Conservation (phyloP, 345 rosid genomes). For the Physaria fendleri region DNA sequence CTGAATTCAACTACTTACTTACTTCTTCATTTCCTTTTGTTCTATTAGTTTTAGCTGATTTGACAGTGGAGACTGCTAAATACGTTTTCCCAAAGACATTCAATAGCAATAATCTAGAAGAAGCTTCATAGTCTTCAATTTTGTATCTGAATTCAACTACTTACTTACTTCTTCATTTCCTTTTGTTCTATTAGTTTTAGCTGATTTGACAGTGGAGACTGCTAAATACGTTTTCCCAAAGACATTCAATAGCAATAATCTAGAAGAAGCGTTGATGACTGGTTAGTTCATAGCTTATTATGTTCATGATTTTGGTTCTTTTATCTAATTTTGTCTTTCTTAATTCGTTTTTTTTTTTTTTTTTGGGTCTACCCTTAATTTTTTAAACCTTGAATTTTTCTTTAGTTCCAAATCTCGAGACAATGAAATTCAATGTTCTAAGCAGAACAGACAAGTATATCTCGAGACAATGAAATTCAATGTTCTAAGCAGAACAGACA, state of each 20-base stretch:
- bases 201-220: slow-evolving; percentile 60
- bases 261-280: slow-evolving; percentile 87
- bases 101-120: slow-evolving; percentile 62
- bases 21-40: too few species aligned
- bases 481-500: slow-evolving; percentile 48
- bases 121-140: slow-evolving; percentile 30
- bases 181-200: slow-evolving; percentile 43
- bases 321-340: not conserved
- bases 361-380: not conserved
- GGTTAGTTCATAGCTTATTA: slow-evolving; percentile 30
- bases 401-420: slow-evolving; percentile 85
- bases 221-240: slow-evolving; percentile 73
- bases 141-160: too few species aligned
- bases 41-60: slow-evolving; percentile 55
- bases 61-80: slow-evolving; percentile 61
- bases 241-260: slow-evolving; percentile 53
- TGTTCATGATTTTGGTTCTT: too few species aligned
- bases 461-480: slow-evolving; percentile 51
- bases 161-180: not conserved
- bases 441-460: slow-evolving; percentile 46
- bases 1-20: not conserved
- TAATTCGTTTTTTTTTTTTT: too few species aligned
- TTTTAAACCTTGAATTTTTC: not conserved
- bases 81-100: slow-evolving; percentile 76
- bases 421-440: slow-evolving; percentile 53